Base-by-base conservation (phyloP, 192 early-diverging fungal species). In the Umbelopsis isabellina region DNA sequence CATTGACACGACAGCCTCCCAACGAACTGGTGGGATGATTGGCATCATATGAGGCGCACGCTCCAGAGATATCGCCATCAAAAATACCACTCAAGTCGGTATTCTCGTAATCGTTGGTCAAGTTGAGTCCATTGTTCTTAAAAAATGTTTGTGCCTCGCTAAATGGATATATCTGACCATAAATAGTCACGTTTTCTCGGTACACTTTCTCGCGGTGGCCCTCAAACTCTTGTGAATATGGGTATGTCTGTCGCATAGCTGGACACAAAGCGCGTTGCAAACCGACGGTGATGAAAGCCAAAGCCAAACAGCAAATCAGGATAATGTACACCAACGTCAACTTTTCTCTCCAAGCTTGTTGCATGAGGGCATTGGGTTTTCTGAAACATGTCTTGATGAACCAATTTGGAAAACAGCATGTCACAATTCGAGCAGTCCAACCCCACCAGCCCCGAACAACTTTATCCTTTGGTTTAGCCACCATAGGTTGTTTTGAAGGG, bases 291-390 rank as follows among this genome's bases (percentile, higher is more conserved):
- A 86, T 44, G 55, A 82, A 83, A 22, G 79, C 81, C 20, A 82
- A 58, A 16, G 66, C 16, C 2, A 65, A 52, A 58, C 81, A 81
- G 12, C 75, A 50, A 18, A 84, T 41, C 0, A 68, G 11, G 52
- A 83, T 81, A 45, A 83, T 77, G n/a, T 78, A 78, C 12, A 70
- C 68, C 35, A 78, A 35, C 30, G 76, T 73, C 37, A 78, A 49
- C 75, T 87, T 87, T 68, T 87, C 86, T 73, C 84, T 68, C 86
- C 86, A 87, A 21, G 86, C 86, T 61, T 87, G 86, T 47, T 81
- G 82, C 48, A 70, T 70, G 46, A 71, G 69, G 0, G 82, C 53
- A 50, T 83, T 81, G 20, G 71, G 69, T 66, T 81, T 83, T 13
- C 73, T 46, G 44, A 79, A 74, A 65, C 76, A 80, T 44, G 66